Percentiles rank a stretch among this genome's conserved stretches.
Evolutionary conservation across 257 asterid species (phyloP).

Genomic region (Solanum ossicruentum): DNA sequence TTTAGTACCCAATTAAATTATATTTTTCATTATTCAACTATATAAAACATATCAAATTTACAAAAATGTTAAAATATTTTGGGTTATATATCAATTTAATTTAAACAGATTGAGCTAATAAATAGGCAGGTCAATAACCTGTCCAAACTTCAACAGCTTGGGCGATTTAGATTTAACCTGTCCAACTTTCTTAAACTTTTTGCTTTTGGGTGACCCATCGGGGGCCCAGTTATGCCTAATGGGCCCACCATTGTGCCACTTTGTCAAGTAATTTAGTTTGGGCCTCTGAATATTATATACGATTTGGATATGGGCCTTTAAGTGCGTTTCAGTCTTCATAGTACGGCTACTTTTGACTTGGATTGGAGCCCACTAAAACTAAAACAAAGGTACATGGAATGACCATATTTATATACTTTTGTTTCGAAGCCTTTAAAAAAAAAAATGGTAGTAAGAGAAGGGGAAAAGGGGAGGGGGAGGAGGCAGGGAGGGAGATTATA

Average conservation of each 20-base stretch:
- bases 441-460: background rate
- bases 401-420: background rate
- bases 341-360: background rate
- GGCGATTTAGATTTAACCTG: no score
- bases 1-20: no score
- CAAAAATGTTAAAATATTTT: no score
- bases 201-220: background rate
- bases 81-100: no score
- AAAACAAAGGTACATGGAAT: background rate
- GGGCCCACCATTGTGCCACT: slow-evolving; percentile 13
- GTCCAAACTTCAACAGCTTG: no score
- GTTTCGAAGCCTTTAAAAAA: no score
- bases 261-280: background rate
- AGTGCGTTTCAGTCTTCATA: background rate
- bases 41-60: no score
- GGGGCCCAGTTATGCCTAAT: slow-evolving; percentile 13
- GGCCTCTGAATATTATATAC: background rate
- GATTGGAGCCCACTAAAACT: background rate
- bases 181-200: background rate
- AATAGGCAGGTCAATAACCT: no score
- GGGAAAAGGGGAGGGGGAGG: no score
- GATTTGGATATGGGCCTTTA: slow-evolving; percentile 7
- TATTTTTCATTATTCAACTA: no score
- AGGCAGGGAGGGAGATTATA: no score
- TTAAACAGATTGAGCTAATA: no score